phyloP scores from a whole-genome alignment of 2,329 filamentous ascomycete genomes.

The Aspergillus quadrilineatus region DNA sequence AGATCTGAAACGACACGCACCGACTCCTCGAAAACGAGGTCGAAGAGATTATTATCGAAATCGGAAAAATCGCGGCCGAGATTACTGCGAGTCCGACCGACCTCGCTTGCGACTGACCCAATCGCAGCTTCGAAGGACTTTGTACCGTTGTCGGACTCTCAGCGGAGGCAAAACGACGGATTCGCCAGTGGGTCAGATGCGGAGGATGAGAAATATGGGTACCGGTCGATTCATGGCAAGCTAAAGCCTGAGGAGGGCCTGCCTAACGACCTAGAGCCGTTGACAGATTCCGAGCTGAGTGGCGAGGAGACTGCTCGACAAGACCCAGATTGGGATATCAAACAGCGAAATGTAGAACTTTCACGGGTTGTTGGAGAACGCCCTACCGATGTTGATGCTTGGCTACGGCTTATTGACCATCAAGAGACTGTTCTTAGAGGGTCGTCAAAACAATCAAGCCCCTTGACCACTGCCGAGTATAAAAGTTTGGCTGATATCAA shows the following conservation, averaged over 20 bases:
- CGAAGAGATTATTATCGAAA: slow-evolving; percentile 40
- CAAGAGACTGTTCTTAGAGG: slow-evolving; percentile 67
- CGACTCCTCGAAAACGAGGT: slow-evolving; percentile 50
- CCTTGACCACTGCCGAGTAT: slow-evolving; percentile 59
- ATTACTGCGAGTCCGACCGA: slow-evolving; percentile 28
- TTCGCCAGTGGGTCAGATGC: slow-evolving; percentile 33
- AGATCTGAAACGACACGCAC: slow-evolving; percentile 32
- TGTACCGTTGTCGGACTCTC: slow-evolving; percentile 28
- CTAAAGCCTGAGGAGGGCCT: slow-evolving; percentile 50
- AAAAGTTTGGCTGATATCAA: slow-evolving; percentile 75
- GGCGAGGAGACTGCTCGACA: slow-evolving; percentile 39
- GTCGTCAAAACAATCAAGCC: slow-evolving; percentile 31
- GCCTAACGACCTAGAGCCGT: slow-evolving; percentile 50
- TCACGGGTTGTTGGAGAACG: slow-evolving; percentile 62
- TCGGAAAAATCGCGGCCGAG: slow-evolving; percentile 21
- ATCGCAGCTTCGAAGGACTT: slow-evolving; percentile 33
- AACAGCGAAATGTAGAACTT: slow-evolving; percentile 53
- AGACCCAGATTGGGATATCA: slow-evolving; percentile 47
- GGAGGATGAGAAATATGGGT: slow-evolving; percentile 55
- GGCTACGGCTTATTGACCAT: slow-evolving; percentile 75
- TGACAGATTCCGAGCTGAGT: slow-evolving; percentile 49
- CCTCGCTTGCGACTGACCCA: slow-evolving; percentile 16
- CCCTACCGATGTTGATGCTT: slow-evolving; percentile 67
- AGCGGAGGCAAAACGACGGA: slow-evolving; percentile 44
- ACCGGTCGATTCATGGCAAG: slow-evolving; percentile 66